Percentiles rank a stretch among this genome's conserved stretches.
Conservation (phyloP, 177 flowering plant genomes). For the Tripterygium wilfordii region DNA sequence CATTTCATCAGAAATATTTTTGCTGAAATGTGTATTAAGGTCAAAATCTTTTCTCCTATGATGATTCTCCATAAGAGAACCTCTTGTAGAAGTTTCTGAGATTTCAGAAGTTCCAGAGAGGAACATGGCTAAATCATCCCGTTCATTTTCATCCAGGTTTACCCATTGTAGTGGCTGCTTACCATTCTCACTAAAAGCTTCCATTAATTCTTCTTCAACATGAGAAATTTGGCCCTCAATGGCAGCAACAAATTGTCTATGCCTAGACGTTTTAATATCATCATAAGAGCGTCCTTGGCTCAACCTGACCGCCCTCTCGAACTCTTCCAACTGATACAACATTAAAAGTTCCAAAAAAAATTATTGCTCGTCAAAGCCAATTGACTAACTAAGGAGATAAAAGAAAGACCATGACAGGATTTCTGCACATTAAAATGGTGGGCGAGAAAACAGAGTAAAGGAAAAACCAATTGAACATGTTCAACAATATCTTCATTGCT, state of each 20-base stretch:
- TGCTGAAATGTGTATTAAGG: conserved; percentile 7
- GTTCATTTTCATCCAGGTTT: conserved; percentile 66
- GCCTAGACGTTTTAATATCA: conserved; percentile 51
- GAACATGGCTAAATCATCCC: conserved; percentile 77
- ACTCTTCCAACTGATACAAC: conserved; percentile 77
- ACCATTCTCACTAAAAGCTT: conserved; percentile 41
- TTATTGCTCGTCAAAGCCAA: not conserved
- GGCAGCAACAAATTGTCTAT: conserved; percentile 60
- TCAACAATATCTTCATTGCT: no score
- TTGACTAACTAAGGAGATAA: not conserved
- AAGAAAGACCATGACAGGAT: no score
- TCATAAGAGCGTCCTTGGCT: conserved; percentile 42
- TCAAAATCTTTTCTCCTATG: conserved; percentile 10
- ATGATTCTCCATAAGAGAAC: conserved; percentile 13
- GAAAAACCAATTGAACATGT: no score
- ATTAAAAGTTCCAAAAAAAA: conserved; percentile 6
- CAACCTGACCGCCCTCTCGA: conserved; percentile 70
- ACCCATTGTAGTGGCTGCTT: conserved; percentile 76
- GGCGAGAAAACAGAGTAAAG: not conserved
- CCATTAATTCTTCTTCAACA: conserved; percentile 53
- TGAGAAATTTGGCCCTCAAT: conserved; percentile 60
- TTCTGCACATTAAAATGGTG: not conserved
- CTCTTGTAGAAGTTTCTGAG: conserved; percentile 13
- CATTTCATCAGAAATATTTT: conserved; percentile 8
- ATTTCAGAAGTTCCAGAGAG: conserved; percentile 50